Percentiles rank a stretch among this genome's conserved stretches.
Conservation (phyloP, 2,329 filamentous ascomycete genomes). For the Botrytis sinoallii region DNA sequence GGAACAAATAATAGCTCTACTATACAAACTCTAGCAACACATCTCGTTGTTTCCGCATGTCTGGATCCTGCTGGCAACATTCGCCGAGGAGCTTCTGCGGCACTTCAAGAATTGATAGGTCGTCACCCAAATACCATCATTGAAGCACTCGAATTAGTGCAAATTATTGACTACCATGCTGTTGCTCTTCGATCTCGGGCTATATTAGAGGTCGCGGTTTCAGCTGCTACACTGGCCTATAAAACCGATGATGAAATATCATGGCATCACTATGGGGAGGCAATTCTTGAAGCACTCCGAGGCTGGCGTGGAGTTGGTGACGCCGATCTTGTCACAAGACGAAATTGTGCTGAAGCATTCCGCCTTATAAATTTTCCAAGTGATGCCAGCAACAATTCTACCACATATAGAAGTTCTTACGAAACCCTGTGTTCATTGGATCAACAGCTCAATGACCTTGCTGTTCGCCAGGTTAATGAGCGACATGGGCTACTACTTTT, state of each 20-base stretch:
- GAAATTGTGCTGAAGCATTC: slow-evolving; percentile 68
- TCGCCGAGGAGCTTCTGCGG: slow-evolving; percentile 84
- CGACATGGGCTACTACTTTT: slow-evolving; percentile 64
- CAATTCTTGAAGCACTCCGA: slow-evolving; percentile 67
- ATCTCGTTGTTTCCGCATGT: slow-evolving; percentile 77
- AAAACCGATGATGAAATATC: slow-evolving; percentile 48
- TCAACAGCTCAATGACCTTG: slow-evolving; percentile 20
- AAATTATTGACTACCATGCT: slow-evolving; percentile 87
- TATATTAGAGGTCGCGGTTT: slow-evolving; percentile 70
- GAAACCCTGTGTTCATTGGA: slow-evolving; percentile 18
- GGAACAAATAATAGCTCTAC: slow-evolving; percentile 39
- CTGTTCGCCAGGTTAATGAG: slow-evolving; percentile 60
- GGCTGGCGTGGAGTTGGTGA: slow-evolving; percentile 89
- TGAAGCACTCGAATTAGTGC: slow-evolving; percentile 68
- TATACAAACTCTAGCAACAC: slow-evolving; percentile 74
- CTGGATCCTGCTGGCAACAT: slow-evolving; percentile 93
- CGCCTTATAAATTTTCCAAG: not conserved
- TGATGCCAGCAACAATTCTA: not conserved
- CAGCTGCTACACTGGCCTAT: slow-evolving; percentile 61
- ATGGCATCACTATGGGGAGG: slow-evolving; percentile 44
- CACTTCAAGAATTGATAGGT: slow-evolving; percentile 89
- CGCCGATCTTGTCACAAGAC: slow-evolving; percentile 68
- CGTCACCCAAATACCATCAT: slow-evolving; percentile 82
- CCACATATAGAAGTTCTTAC: not conserved
- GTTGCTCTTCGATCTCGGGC: slow-evolving; percentile 85